phyloP scores from a whole-genome alignment of 495 filamentous ascomycete species.

The Trichoderma reesei region DNA sequence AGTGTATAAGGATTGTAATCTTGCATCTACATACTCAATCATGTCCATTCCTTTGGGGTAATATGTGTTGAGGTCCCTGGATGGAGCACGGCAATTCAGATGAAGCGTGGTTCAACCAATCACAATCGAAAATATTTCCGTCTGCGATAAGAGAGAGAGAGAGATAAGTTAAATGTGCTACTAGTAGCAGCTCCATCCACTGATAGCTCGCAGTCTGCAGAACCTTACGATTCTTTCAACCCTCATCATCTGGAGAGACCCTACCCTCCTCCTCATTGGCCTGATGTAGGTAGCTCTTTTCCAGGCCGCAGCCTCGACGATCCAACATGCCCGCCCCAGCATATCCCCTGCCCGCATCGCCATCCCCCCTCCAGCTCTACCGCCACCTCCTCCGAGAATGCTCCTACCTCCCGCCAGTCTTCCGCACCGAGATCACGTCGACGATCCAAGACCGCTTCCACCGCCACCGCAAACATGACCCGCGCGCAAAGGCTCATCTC shows the following conservation, averaged over 20 bases:
- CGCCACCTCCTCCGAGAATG: slow-evolving; percentile 75
- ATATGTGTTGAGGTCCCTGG: too few species aligned
- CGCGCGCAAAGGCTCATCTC: slow-evolving; percentile 16
- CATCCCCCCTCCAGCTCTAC: slow-evolving; percentile 52
- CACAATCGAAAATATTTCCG: too few species aligned
- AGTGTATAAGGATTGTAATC: too few species aligned
- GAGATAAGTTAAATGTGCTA: background rate
- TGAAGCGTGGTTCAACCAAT: too few species aligned
- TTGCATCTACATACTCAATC: too few species aligned
- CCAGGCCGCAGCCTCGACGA: background rate
- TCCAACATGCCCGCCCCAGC: slow-evolving; percentile 21
- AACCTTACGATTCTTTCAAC: background rate
- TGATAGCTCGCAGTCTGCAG: background rate
- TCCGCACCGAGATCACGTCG: slow-evolving; percentile 48
- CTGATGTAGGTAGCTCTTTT: too few species aligned
- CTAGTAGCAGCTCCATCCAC: background rate
- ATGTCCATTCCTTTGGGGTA: too few species aligned
- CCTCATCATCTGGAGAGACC: background rate
- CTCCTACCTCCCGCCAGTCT: slow-evolving; percentile 66
- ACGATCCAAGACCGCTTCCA: slow-evolving; percentile 52
- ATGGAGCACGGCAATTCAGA: too few species aligned
- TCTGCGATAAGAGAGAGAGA: too few species aligned
- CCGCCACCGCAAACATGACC: slow-evolving; percentile 14
- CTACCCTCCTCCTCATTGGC: background rate
- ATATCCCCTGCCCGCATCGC: slow-evolving; percentile 16